Base-by-base conservation (phyloP, 345 rosid species). In the Citrus unshiu region DNA sequence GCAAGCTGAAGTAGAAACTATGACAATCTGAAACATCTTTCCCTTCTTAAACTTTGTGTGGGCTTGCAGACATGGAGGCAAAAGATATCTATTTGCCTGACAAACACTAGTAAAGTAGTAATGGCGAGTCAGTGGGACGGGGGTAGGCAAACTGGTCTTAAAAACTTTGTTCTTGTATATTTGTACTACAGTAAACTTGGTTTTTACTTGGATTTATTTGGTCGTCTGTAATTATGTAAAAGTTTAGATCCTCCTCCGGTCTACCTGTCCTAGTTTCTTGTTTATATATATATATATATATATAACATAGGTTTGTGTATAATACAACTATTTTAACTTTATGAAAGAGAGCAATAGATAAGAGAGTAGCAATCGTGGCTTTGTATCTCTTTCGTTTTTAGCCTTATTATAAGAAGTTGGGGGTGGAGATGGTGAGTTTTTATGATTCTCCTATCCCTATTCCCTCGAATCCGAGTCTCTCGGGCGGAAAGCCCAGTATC, bases 381-480 rank as follows among this genome's bases (percentile, higher is more conserved):
- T 46, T 13, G 14, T 43, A 12, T 46, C 18, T 13, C 51, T 46
- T 12, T 46, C 18, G 5, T 0, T 46, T 13, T 3, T 12, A 46
- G 51, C 16, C 51, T 13, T 10, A 2, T 9, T 10, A 10, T 3
- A 43, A 43, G 49, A 43, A 43, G 49, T 10, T 3, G 1, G 18
- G 51, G 5, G 51, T 46, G 51, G 51, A 46, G 13, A 46, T 46
- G 51, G 16, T 12, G 51, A 46, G 18, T 3, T 46, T 46, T 46
- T 46, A 46, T 46, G 51, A 13, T 13, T 46, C 18, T 13, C 51
- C 51, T 46, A 13, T 46, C 5, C 51, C 18, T 13, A 46, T 3
- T 12, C 51, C 51, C 51, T 88, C 66, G 87, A 90, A 93, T 90
- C 89, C 88, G 89, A 86, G 90, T 86, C 51, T 43, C 16, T 43